Evolutionary conservation across 2,329 filamentous ascomycete genomes (phyloP).

Genomic region (Phoma herbarum): DNA sequence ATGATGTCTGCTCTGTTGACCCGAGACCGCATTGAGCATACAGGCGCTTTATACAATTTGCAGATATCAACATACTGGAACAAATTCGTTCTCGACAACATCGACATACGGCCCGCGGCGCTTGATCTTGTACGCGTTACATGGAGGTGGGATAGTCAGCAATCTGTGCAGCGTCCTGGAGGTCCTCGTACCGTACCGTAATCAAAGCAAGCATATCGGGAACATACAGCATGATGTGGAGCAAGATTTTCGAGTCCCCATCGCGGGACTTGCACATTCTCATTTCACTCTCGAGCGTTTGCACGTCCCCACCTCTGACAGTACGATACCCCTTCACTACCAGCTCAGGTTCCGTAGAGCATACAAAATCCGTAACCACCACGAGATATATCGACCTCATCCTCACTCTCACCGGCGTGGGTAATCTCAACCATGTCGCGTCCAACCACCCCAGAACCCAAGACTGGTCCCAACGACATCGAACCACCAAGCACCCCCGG

Average conservation of each 20-base stretch:
- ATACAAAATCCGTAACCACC: not conserved
- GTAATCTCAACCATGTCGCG: constrained; percentile 8
- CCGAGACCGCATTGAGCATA: no score
- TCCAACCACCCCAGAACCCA: constrained; percentile 6
- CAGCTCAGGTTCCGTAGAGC: not conserved
- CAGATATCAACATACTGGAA: no score
- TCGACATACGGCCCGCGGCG: no score
- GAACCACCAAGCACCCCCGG: not conserved
- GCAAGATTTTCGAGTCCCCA: not conserved
- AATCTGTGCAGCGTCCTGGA: not conserved
- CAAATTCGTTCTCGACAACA: no score
- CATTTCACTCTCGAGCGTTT: constrained; percentile 6
- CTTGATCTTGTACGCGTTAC: no score
- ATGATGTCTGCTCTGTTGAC: no score
- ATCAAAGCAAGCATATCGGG: not conserved
- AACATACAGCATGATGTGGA: not conserved
- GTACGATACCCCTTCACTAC: constrained; percentile 4
- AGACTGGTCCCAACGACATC: not conserved
- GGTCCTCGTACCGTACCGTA: no score
- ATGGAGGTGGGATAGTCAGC: not conserved
- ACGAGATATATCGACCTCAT: not conserved
- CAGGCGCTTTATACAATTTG: no score
- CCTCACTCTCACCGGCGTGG: not conserved
- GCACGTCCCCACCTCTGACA: not conserved
- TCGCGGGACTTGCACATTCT: not conserved